These are phyloP conservation scores for Tolypocladium amazonense DNA, from an alignment of 2,329 filamentous ascomycete species.

Conservation along the genomic window DNA sequence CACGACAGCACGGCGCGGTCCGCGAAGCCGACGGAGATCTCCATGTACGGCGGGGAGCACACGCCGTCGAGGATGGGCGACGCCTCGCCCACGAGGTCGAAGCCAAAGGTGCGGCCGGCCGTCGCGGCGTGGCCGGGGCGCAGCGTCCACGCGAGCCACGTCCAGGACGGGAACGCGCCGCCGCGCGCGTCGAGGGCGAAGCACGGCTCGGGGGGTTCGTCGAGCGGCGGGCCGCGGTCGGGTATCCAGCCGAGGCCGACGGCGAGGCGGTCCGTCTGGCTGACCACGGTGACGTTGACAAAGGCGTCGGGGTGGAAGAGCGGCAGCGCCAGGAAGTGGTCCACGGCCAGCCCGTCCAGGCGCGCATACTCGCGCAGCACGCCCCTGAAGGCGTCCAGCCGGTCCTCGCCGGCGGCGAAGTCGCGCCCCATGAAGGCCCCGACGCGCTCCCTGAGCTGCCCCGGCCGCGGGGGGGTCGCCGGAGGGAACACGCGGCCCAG, in stretches of 20 bases:
- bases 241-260: conserved; percentile 23
- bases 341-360: conserved; percentile 14
- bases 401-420: conserved; percentile 15
- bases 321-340: conserved; percentile 22
- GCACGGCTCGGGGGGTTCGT: conserved; percentile 13
- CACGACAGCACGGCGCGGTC: conserved; percentile 22
- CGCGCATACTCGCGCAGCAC: conserved; percentile 17
- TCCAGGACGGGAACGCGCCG: conserved; percentile 23
- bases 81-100: conserved; percentile 18
- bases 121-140: conserved; percentile 7
- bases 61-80: conserved; percentile 16
- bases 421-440: conserved; percentile 20
- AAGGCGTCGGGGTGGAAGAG: conserved; percentile 23
- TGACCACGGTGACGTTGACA: conserved; percentile 13
- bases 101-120: conserved; percentile 11
- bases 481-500: conserved; percentile 21
- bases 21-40: conserved; percentile 23
- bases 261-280: conserved; percentile 22
- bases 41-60: conserved; percentile 19
- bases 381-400: conserved; percentile 23
- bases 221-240: conserved; percentile 11
- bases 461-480: conserved; percentile 11
- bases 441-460: conserved; percentile 16
- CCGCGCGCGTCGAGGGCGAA: conserved; percentile 9
- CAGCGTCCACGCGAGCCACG: conserved; percentile 25